Percentiles rank a stretch among this genome's conserved stretches.
Conservation (phyloP, 2,329 filamentous ascomycete species). For the Colletotrichum melonis region DNA sequence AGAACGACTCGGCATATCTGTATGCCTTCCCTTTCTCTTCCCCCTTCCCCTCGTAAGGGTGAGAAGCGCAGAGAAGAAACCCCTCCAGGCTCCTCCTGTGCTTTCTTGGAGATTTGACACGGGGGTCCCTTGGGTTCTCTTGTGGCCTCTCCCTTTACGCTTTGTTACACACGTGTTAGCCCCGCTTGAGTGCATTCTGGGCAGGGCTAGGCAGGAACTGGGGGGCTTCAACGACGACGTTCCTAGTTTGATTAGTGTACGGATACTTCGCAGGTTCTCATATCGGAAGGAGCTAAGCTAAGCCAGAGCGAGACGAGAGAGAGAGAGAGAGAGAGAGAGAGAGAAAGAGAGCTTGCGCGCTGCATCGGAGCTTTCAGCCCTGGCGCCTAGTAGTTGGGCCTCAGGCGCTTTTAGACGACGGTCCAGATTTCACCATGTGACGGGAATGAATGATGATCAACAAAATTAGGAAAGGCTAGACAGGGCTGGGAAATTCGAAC, state of each 20-base stretch:
- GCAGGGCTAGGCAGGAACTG: neutral
- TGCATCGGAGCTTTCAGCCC: neutral
- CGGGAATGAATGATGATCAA: neutral
- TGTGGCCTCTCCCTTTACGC: neutral
- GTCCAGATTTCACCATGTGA: neutral
- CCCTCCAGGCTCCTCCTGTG: neutral
- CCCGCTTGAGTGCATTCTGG: neutral
- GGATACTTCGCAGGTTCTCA: neutral
- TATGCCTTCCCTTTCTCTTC: neutral
- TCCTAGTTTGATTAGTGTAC: neutral
- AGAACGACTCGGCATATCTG: neutral
- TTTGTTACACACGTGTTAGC: neutral
- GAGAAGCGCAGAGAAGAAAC: neutral
- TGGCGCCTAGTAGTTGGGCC: conserved; percentile 2
- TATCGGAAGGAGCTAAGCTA: neutral
- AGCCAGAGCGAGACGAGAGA: neutral
- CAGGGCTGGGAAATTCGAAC: neutral
- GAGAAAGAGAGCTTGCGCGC: neutral
- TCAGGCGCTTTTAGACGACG: neutral
- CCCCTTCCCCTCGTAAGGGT: neutral
- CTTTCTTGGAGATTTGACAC: neutral
- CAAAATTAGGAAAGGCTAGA: neutral
- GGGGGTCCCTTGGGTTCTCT: neutral
- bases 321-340: too few relatives aligned
- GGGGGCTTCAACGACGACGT: neutral